Evolutionary conservation across 169 alveolate genomes (phyloP), one percentile per base, ranked within the genome.

Genomic region (Cryptosporidium meleagridis): DNA sequence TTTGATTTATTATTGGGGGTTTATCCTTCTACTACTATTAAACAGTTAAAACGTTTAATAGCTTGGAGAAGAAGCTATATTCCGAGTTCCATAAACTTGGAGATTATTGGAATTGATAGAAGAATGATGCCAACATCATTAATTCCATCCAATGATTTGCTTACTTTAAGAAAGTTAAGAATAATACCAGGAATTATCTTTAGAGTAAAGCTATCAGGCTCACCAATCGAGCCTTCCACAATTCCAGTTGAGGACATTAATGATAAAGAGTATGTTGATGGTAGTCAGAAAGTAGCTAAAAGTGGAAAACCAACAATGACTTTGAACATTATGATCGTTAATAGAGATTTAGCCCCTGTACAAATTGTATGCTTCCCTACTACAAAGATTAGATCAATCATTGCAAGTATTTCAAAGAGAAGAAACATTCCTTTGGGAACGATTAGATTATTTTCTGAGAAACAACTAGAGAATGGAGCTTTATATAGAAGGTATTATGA

Each of bases 11-110:
- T 80, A 4, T 26, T 80, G 33, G 89, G 89, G 23, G 75, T 80
- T 4, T 80, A 80, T 65, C 89, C 89, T 26, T 80, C 89, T 18
- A 80, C 89, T 37, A 80, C 89, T 37, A 80, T 80, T 9, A 80
- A 80, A 14, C 89, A 80, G 16, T 37, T 80, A 61, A 80, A 80
- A 31, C 89, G 89, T 80, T 80, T 80, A 44, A 80, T 80, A 26
- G 89, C 89, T 26, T 80, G 89, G 89, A 59, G 89, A 62, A 59
- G 89, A 18, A 80, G 75, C 41, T 80, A 80, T 31, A 62, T 80
- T 31, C 89, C 89, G 8, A 80, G 68, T 62, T 80, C 89, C 2
- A 80, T 80, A 41, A 67, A 80, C 8, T 48, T 80, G 29, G 89
- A 80, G n/a, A 80, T 80, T 23, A 65, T 80, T 41, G 89, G 89